Evolutionary conservation across 139 green algal species (phyloP).

Genomic region (Closterium sp.): DNA sequence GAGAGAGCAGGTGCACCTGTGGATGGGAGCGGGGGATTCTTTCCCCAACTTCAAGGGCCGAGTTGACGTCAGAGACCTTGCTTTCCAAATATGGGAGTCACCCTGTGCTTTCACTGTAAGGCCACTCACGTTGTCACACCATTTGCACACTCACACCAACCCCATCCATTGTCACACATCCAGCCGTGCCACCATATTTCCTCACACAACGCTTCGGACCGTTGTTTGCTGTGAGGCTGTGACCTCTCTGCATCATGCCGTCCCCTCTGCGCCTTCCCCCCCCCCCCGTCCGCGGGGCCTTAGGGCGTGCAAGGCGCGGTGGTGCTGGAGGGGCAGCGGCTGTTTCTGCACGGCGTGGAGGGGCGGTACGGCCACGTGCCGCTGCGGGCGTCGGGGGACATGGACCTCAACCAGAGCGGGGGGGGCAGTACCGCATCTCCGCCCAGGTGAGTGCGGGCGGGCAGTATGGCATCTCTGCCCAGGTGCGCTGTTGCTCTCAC

Average conservation of each 20-base stretch:
- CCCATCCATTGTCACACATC: no score
- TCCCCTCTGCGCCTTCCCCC: neutral
- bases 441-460: slow-evolving; percentile 59
- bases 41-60: slow-evolving; percentile 30
- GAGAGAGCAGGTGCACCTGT: slow-evolving; percentile 15
- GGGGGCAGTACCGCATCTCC: slow-evolving; percentile 79
- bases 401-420: slow-evolving; percentile 81
- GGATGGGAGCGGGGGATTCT: slow-evolving; percentile 14
- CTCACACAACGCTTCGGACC: neutral
- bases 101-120: slow-evolving; percentile 76
- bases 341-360: slow-evolving; percentile 86
- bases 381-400: slow-evolving; percentile 74
- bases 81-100: slow-evolving; percentile 94
- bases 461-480: no score
- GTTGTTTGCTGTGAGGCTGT: slow-evolving; percentile 54
- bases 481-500: no score
- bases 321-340: slow-evolving; percentile 81
- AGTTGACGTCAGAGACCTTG: slow-evolving; percentile 47
- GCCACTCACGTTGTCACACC: neutral
- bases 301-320: slow-evolving; percentile 72
- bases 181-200: slow-evolving; percentile 31
- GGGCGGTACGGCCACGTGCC: slow-evolving; percentile 77
- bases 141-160: neutral
- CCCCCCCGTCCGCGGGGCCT: neutral
- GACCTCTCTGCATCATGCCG: neutral